Evolutionary conservation across 2,329 filamentous ascomycete genomes (phyloP).

Genomic region (Trichoderma sp.): DNA sequence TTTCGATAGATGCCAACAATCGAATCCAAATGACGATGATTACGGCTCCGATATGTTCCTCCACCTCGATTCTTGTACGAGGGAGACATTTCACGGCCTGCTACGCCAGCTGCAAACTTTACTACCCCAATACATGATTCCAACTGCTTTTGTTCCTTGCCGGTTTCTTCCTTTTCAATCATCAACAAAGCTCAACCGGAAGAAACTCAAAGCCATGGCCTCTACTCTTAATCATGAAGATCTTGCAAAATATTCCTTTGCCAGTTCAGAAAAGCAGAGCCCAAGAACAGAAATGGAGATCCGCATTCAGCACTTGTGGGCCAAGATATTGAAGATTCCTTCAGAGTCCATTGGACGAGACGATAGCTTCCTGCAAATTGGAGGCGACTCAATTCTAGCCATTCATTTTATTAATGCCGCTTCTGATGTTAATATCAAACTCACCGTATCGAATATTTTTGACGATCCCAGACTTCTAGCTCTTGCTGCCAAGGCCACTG

Average conservation of each 20-base stretch:
- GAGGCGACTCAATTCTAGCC: constrained; percentile 31
- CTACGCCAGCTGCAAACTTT: accelerated
- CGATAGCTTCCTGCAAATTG: constrained; percentile 17
- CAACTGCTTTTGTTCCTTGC: not conserved
- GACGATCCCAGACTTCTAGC: constrained; percentile 25
- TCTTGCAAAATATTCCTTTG: not conserved
- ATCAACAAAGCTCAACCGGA: constrained; percentile 4
- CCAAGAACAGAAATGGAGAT: constrained; percentile 7
- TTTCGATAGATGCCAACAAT: not conserved
- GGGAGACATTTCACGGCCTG: not conserved
- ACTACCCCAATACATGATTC: not conserved
- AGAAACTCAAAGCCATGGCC: not conserved
- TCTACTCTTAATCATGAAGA: not conserved
- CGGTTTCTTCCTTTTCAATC: not conserved
- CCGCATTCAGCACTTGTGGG: not conserved
- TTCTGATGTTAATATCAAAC: no score
- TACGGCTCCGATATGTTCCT: not conserved
- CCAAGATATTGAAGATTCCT: not conserved
- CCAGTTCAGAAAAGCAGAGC: not conserved
- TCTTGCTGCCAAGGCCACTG: not conserved
- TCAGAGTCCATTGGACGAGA: not conserved
- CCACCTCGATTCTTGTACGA: accelerated
- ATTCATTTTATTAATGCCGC: not conserved
- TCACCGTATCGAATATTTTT: constrained; percentile 30
- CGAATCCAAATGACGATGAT: no score